Evolutionary conservation across 2,329 filamentous ascomycete species (phyloP).

Genomic region (Chaetomiaceae sp.): DNA sequence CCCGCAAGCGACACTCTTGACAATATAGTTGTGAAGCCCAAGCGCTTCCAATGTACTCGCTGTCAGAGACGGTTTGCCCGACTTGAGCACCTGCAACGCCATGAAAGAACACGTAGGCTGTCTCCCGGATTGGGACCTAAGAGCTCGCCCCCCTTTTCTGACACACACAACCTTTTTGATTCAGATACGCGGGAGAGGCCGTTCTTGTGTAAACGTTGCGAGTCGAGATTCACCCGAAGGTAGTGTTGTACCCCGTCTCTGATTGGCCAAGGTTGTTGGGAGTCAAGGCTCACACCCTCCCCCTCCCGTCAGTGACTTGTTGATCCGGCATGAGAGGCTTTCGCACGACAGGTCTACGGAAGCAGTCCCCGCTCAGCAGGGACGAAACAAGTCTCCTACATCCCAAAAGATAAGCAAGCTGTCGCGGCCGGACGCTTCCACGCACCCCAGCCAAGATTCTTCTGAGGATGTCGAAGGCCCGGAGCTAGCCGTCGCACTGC

Average conservation of each 20-base stretch:
- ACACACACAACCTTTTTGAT: too few relatives aligned
- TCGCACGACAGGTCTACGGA: constrained; percentile 10
- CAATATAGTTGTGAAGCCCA: constrained; percentile 18
- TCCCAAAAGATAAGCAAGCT: too few relatives aligned
- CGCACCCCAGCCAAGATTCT: too few relatives aligned
- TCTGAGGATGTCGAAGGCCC: too few relatives aligned
- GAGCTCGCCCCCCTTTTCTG: too few relatives aligned
- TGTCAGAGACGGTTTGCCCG: constrained; percentile 20
- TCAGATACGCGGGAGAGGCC: constrained; percentile 18
- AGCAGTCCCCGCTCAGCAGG: background rate
- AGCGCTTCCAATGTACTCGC: constrained; percentile 19
- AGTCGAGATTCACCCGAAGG: constrained; percentile 21
- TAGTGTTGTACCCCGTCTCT: background rate
- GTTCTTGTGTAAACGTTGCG: constrained; percentile 16
- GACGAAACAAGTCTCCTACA: too few relatives aligned
- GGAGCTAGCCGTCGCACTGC: too few relatives aligned
- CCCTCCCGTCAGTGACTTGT: constrained; percentile 12
- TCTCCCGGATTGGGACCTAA: too few relatives aligned
- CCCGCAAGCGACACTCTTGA: constrained; percentile 10
- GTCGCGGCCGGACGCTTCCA: too few relatives aligned
- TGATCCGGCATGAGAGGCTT: constrained; percentile 20
- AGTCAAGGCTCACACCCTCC: background rate
- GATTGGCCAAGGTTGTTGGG: background rate
- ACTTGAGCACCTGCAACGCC: constrained; percentile 21
- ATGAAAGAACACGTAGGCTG: constrained; percentile 21